These are phyloP conservation scores for Hyaloraphidium curvatum DNA, from an alignment of 192 early-diverging fungal species.

Conservation along the genomic window DNA sequence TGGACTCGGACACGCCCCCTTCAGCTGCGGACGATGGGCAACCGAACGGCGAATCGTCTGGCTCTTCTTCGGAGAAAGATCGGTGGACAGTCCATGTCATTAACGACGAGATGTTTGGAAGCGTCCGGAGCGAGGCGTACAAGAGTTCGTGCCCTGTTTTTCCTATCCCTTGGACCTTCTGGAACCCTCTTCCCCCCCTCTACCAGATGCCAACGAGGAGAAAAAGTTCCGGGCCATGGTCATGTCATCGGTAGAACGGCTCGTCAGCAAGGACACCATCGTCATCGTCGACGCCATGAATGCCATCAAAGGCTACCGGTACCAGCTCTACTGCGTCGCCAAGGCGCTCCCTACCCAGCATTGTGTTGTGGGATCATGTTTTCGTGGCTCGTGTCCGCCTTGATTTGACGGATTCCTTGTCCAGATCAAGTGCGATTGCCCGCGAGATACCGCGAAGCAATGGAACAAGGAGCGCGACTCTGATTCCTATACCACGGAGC, in stretches of 20 bases:
- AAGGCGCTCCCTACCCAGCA: slow-evolving; percentile 56
- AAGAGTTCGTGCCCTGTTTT: slow-evolving; percentile 19
- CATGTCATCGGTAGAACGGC: slow-evolving; percentile 75
- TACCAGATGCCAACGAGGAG: slow-evolving; percentile 38
- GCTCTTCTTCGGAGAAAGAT: neutral
- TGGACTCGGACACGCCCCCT: no score
- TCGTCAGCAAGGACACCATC: slow-evolving; percentile 60
- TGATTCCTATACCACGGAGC: no score
- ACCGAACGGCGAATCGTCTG: neutral
- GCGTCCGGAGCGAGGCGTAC: slow-evolving; percentile 39
- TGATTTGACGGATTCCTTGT: no score
- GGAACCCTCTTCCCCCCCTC: no score
- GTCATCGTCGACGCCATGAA: slow-evolving; percentile 89
- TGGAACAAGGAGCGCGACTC: no score
- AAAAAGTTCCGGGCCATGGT: slow-evolving; percentile 72
- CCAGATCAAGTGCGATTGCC: no score
- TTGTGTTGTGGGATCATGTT: no score
- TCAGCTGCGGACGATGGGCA: no score
- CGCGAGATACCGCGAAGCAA: no score
- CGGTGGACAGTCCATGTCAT: slow-evolving; percentile 33
- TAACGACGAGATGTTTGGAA: slow-evolving; percentile 55
- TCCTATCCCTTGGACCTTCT: no score
- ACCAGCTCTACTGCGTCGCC: slow-evolving; percentile 83
- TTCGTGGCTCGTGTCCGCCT: no score
- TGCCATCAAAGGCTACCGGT: slow-evolving; percentile 97